Conservation (phyloP, 2,329 filamentous ascomycete genomes). For the Botrytis cinerea region DNA sequence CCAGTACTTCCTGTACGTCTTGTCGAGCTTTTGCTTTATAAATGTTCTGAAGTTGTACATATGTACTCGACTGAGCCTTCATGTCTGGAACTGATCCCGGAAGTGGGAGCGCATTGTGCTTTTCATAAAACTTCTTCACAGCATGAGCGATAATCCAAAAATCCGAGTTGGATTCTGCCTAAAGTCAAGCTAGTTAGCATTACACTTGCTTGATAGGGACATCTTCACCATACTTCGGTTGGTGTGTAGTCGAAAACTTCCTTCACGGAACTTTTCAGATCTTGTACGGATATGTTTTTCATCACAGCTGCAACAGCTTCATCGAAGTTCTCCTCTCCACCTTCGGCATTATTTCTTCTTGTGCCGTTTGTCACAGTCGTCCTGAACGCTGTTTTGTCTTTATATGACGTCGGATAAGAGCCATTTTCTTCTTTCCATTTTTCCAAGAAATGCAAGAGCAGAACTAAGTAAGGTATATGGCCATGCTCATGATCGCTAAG, state of each 20-base stretch:
- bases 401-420: slow-evolving; percentile 69
- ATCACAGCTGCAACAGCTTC: slow-evolving; percentile 86
- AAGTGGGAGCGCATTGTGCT: slow-evolving; percentile 74
- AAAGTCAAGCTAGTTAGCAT: slow-evolving; percentile 14
- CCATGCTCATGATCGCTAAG: slow-evolving; percentile 82
- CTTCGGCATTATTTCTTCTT: slow-evolving; percentile 74
- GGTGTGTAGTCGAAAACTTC: slow-evolving; percentile 74
- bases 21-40: slow-evolving; percentile 86
- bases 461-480: slow-evolving; percentile 82
- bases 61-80: slow-evolving; percentile 91
- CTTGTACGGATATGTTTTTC: slow-evolving; percentile 74
- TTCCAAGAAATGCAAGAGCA: slow-evolving; percentile 80
- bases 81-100: slow-evolving; percentile 92
- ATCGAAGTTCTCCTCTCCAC: slow-evolving; percentile 95
- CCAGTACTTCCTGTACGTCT: slow-evolving; percentile 75
- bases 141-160: slow-evolving; percentile 92
- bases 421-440: slow-evolving; percentile 77
- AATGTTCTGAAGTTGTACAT: slow-evolving; percentile 86
- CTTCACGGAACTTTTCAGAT: slow-evolving; percentile 67
- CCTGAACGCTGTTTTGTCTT: slow-evolving; percentile 84
- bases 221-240: slow-evolving; percentile 52
- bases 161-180: slow-evolving; percentile 55
- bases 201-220: slow-evolving; percentile 42
- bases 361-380: slow-evolving; percentile 66
- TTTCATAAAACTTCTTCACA: slow-evolving; percentile 72